These are phyloP conservation scores for Otatea glauca DNA, from an alignment of 176 grass and related monocot genomes.

Conservation along the genomic window DNA sequence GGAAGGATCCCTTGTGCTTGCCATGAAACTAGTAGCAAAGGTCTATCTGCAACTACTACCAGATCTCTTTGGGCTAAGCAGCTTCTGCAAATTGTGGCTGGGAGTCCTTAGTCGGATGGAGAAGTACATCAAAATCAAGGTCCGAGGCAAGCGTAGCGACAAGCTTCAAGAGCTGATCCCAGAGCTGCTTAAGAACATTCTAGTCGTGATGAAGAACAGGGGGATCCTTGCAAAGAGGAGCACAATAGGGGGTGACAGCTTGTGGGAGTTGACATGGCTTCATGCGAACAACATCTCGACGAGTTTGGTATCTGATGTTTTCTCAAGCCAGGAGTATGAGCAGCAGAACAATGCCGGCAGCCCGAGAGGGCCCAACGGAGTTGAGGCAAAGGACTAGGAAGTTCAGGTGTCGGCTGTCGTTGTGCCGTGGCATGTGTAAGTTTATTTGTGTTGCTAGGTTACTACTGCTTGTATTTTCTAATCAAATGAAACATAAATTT, in stretches of 20 bases:
- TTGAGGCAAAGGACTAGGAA: conserved; percentile 31
- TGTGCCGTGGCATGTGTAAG: background rate
- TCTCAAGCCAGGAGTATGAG: conserved; percentile 75
- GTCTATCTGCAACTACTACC: conserved; percentile 78
- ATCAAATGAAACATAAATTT: conserved; percentile 51
- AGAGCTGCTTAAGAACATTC: conserved; percentile 76
- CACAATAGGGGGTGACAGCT: conserved; percentile 82
- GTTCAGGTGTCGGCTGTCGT: background rate
- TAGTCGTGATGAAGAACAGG: conserved; percentile 82
- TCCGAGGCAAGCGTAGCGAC: conserved; percentile 88
- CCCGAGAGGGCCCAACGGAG: conserved; percentile 38
- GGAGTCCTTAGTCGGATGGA: conserved; percentile 94
- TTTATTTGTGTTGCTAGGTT: conserved; percentile 38
- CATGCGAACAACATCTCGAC: conserved; percentile 86
- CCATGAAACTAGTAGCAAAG: conserved; percentile 76
- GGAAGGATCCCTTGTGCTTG: conserved; percentile 79
- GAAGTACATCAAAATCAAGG: conserved; percentile 89
- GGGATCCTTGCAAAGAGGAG: conserved; percentile 94
- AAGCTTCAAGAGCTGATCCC: conserved; percentile 86
- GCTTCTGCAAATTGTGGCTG: conserved; percentile 95
- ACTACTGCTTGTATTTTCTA: conserved; percentile 10
- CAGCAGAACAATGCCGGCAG: conserved; percentile 38
- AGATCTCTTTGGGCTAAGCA: conserved; percentile 71
- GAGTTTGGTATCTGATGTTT: conserved; percentile 71
- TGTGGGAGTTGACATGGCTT: conserved; percentile 98